Percentiles rank a stretch among this genome's conserved stretches.
Conservation (phyloP, 345 rosid genomes). For the Brassica cretica region DNA sequence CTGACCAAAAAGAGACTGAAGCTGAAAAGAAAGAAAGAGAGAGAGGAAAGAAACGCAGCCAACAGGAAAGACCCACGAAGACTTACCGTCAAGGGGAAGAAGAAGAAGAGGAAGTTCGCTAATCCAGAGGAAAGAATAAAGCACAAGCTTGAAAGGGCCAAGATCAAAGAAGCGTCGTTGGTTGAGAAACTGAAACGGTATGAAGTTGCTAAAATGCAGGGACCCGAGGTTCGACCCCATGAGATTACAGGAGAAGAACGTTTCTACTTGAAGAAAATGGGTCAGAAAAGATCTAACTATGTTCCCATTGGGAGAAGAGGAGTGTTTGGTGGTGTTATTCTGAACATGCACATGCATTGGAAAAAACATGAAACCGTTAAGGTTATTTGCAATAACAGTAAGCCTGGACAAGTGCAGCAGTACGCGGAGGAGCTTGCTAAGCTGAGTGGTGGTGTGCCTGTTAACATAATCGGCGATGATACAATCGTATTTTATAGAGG, state of each 20-base stretch:
- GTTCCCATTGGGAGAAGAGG: conserved; percentile 89
- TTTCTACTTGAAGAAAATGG: conserved; percentile 77
- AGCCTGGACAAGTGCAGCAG: conserved; percentile 70
- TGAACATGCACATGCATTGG: conserved; percentile 95
- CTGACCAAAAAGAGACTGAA: conserved; percentile 71
- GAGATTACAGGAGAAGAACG: conserved; percentile 83
- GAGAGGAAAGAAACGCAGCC: conserved; percentile 77
- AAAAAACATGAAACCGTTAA: conserved; percentile 95
- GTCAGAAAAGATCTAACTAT: conserved; percentile 83
- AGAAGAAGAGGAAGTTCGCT: conserved; percentile 63
- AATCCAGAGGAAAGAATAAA: conserved; percentile 76
- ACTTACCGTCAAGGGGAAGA: conserved; percentile 69
- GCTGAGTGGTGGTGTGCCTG: conserved; percentile 84
- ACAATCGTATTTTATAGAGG: conserved; percentile 81
- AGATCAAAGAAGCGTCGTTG: conserved; percentile 77
- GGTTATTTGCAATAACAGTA: conserved; percentile 82
- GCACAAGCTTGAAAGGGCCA: conserved; percentile 83
- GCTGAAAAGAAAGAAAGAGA: conserved; percentile 72
- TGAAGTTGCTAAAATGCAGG: conserved; percentile 80
- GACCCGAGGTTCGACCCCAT: conserved; percentile 77
- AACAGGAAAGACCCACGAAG: conserved; percentile 79
- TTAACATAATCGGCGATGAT: conserved; percentile 75
- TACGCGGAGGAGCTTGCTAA: conserved; percentile 75
- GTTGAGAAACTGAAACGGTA: conserved; percentile 80
- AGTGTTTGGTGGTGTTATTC: conserved; percentile 84